Base-by-base conservation (phyloP, 2,329 filamentous ascomycete genomes). In the Phialophora tarda region DNA sequence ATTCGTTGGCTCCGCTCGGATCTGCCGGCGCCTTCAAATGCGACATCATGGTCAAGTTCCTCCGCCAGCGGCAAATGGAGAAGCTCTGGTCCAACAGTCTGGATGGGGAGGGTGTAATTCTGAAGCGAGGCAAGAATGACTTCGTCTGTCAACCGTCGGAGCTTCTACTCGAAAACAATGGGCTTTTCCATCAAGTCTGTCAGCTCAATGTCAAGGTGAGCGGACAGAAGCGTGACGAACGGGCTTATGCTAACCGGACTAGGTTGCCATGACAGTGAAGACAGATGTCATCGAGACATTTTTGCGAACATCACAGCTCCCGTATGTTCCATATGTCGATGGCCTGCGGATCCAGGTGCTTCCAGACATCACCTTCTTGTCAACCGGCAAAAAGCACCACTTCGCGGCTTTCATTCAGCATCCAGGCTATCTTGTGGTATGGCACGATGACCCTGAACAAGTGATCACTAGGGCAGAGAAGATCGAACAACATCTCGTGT, bases 241-340 rank as follows among this genome's bases (percentile, higher is more conserved):
- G 79, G 84, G 38, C 32, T 75, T 84, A 11, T 71, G 78, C 60
- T 73, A 74, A 23, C 17, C 86, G 67, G 83, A 86, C 60, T 77
- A 80, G 73, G 85, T 86, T 71, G 87, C 88, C 59, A 89, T 90
- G 84, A 91, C 88, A 3, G 82, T 90, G 70, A 88, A 86, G 73
- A 90, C 87, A 3, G 81, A 83, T 65, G 84, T 89, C 47, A 87
- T 89, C 72, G 84, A 85, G 69, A 81, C 87, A 28, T 83, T 90
- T 69, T 78, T 89, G 6, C 77, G 82, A 62, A 77, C 80, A 57
- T 82, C 79, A 59, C 78, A 82, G 32, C 70, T 79, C n/a, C 78
- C 84, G n/a, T 87, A 84, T 69, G 85, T 90, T 10, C 86, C 88
- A 11, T 80, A 83, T 62, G 30, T 30, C 38, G 55, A 66, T 28